phyloP scores from a whole-genome alignment of 164 flowering plant species.

The Tetrastigma voinierianum region DNA sequence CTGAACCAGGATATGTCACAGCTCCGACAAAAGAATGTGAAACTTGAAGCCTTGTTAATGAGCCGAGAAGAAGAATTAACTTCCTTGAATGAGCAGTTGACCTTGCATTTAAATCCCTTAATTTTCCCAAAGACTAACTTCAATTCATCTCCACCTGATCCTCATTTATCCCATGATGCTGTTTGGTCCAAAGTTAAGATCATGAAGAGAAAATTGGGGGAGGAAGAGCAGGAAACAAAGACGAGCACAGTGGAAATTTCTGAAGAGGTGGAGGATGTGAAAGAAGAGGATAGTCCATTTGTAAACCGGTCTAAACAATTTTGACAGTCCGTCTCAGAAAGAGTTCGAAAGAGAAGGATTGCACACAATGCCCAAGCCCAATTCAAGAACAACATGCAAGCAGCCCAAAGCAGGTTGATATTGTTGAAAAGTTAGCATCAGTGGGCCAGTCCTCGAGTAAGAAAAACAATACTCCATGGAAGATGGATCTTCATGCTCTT shows the following conservation, averaged over 20 bases:
- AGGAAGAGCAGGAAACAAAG: slow-evolving; percentile 32
- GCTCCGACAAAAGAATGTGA: slow-evolving; percentile 54
- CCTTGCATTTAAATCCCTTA: slow-evolving; percentile 23
- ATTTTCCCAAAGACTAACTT: slow-evolving; percentile 20
- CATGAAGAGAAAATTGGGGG: slow-evolving; percentile 41
- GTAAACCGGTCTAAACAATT: slow-evolving; percentile 15
- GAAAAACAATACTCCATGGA: slow-evolving; percentile 43
- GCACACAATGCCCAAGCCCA: slow-evolving; percentile 16
- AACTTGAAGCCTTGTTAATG: slow-evolving; percentile 49
- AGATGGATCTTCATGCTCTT: slow-evolving; percentile 79
- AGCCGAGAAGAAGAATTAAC: slow-evolving; percentile 58
- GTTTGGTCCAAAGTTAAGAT: slow-evolving; percentile 52
- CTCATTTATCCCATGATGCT: slow-evolving; percentile 18
- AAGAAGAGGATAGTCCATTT: slow-evolving; percentile 19
- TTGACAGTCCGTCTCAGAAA: slow-evolving; percentile 33
- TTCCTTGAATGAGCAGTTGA: slow-evolving; percentile 44
- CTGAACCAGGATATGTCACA: slow-evolving; percentile 48
- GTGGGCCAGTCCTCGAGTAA: slow-evolving; percentile 17
- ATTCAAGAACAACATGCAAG: slow-evolving; percentile 13
- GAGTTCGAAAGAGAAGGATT: slow-evolving; percentile 36
- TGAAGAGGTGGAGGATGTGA: slow-evolving; percentile 20
- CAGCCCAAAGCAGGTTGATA: slow-evolving; percentile 20
- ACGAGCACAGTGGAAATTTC: slow-evolving; percentile 4
- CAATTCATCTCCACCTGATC: slow-evolving; percentile 23
- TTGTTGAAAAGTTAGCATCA: slow-evolving; percentile 24